These are phyloP conservation scores for Coccomyxa sp. DNA, from an alignment of 139 green algal species.

Conservation along the genomic window DNA sequence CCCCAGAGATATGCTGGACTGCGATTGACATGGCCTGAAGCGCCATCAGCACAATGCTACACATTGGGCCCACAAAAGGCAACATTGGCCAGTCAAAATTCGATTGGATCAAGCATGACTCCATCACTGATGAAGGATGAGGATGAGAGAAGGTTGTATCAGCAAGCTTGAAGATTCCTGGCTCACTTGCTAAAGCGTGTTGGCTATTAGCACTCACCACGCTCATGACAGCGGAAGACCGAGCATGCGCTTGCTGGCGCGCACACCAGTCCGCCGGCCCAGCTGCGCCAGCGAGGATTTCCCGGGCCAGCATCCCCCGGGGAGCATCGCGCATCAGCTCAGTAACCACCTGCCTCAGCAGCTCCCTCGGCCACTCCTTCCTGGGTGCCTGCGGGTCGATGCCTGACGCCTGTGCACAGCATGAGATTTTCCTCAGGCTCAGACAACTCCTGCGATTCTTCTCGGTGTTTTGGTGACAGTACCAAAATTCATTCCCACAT, in stretches of 20 bases:
- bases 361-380: conserved; percentile 35
- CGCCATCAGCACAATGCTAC: too few relatives aligned
- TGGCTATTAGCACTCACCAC: conserved; percentile 27
- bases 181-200: too few relatives aligned
- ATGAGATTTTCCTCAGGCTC: background rate
- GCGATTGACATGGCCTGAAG: too few relatives aligned
- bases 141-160: too few relatives aligned
- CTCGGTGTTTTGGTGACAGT: background rate
- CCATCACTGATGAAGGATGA: too few relatives aligned
- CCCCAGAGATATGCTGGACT: too few relatives aligned
- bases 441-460: too few relatives aligned
- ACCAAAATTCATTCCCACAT: background rate
- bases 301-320: conserved; percentile 33
- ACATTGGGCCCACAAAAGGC: background rate
- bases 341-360: conserved; percentile 28
- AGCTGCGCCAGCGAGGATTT: conserved; percentile 54
- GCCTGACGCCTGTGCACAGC: conserved; percentile 22
- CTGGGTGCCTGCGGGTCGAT: conserved; percentile 19
- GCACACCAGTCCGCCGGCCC: conserved; percentile 40
- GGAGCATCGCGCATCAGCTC: conserved; percentile 41
- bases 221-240: conserved; percentile 59
- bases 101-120: too few relatives aligned
- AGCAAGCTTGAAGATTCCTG: too few relatives aligned
- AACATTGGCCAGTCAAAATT: background rate
- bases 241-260: conserved; percentile 42